A percentile compares a stretch with the other conserved stretches of the same genome.
These are phyloP conservation scores for Pseudozyma thailandica DNA, from an alignment of 1,284 basidiomycete species.

Conservation along the genomic window DNA sequence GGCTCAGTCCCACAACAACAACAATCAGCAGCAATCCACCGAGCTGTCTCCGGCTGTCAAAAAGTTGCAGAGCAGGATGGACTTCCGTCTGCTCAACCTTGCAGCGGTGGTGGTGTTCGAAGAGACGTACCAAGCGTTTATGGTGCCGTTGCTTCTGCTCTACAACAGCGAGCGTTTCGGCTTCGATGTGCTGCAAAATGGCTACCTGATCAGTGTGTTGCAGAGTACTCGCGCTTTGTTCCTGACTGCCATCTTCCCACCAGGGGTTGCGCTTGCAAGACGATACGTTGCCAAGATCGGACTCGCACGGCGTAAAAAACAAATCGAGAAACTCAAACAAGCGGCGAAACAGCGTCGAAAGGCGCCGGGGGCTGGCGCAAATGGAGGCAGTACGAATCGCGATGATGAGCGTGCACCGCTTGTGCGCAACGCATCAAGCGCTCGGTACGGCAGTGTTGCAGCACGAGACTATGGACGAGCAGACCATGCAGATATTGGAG, in stretches of 20 bases:
- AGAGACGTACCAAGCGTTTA: constrained; percentile 61
- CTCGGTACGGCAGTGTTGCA: constrained; percentile 25
- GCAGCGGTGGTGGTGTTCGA: constrained; percentile 56
- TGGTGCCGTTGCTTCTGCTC: constrained; percentile 59
- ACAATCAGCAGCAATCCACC: constrained; percentile 4
- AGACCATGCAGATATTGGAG: not conserved
- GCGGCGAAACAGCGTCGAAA: constrained; percentile 22
- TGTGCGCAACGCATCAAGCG: constrained; percentile 6
- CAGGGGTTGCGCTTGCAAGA: constrained; percentile 38
- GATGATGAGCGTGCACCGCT: constrained; percentile 26
- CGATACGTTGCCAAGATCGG: constrained; percentile 44
- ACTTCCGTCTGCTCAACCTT: constrained; percentile 54
- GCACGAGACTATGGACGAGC: constrained; percentile 28
- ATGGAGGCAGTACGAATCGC: not conserved
- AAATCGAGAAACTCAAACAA: constrained; percentile 28
- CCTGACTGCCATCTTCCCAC: constrained; percentile 60
- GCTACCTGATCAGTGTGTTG: constrained; percentile 56
- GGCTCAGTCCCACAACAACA: not conserved
- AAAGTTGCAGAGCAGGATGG: constrained; percentile 36
- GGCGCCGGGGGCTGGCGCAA: not conserved
- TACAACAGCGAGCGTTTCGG: constrained; percentile 61
- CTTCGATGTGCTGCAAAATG: constrained; percentile 60
- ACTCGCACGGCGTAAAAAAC: constrained; percentile 29
- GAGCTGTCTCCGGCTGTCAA: constrained; percentile 26
- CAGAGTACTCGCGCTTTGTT: constrained; percentile 56